phyloP scores from a whole-genome alignment of 2,329 filamentous ascomycete species.

The Penicillium sp. region DNA sequence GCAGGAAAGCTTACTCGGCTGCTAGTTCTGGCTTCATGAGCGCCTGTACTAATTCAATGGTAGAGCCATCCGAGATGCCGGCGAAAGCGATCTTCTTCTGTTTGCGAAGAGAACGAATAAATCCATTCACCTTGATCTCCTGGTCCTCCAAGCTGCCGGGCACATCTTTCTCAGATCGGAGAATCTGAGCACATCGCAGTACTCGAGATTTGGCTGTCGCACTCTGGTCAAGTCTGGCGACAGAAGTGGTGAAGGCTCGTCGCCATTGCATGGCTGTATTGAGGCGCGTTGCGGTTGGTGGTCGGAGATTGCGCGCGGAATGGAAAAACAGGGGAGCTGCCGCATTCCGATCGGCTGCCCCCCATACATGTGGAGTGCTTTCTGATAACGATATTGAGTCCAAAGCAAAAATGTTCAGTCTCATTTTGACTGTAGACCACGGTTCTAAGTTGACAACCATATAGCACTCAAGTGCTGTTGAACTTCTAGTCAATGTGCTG shows the following conservation, averaged over 20 bases:
- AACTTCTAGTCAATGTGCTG: too few relatives aligned
- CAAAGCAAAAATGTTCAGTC: too few relatives aligned
- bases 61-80: slow-evolving; percentile 83
- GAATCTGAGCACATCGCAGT: slow-evolving; percentile 41
- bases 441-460: too few relatives aligned
- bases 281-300: slow-evolving; percentile 12
- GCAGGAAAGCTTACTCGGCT: slow-evolving; percentile 60
- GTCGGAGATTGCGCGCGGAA: slow-evolving; percentile 16
- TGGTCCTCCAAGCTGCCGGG: slow-evolving; percentile 35
- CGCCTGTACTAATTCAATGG: slow-evolving; percentile 74
- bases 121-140: slow-evolving; percentile 67
- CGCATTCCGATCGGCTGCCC: not conserved
- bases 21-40: slow-evolving; percentile 71
- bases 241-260: slow-evolving; percentile 38
- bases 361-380: not conserved
- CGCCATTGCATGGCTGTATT: slow-evolving; percentile 42
- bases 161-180: slow-evolving; percentile 31
- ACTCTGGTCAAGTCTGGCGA: slow-evolving; percentile 32
- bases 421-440: too few relatives aligned
- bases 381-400: not conserved
- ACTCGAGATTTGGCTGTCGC: slow-evolving; percentile 14
- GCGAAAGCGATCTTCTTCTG: slow-evolving; percentile 85
- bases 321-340: slow-evolving; percentile 12
- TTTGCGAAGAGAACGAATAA: slow-evolving; percentile 78
- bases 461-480: too few relatives aligned